A percentile compares a stretch with the other conserved stretches of the same genome.
Evolutionary conservation across 2,329 filamentous ascomycete species (phyloP).

Genomic region (Phialophora expanda): DNA sequence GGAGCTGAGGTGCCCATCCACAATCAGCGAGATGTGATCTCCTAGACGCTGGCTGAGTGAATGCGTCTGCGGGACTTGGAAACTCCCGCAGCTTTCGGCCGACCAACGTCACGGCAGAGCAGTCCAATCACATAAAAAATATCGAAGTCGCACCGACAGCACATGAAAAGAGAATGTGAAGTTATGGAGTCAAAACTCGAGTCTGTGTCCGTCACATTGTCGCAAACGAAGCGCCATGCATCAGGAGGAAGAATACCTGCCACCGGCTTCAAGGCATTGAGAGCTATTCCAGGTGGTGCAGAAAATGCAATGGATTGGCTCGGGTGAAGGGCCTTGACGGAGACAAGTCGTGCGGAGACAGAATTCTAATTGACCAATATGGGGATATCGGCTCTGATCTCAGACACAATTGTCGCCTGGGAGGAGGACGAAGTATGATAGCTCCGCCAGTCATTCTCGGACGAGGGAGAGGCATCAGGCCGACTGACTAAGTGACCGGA

Average conservation of each 20-base stretch:
- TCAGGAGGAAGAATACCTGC: not conserved
- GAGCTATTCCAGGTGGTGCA: not conserved
- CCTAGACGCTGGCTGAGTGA: not conserved
- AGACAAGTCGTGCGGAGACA: no score
- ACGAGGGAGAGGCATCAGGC: not conserved
- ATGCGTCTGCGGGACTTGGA: not conserved
- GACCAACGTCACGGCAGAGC: no score
- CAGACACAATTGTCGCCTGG: not conserved
- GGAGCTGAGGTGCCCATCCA: not conserved
- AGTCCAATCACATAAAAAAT: not conserved
- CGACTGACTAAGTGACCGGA: not conserved
- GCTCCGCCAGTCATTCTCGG: not conserved
- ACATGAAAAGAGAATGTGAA: not conserved
- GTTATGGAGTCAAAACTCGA: no score
- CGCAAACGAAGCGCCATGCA: not conserved
- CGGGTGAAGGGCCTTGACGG: not conserved
- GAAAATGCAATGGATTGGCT: not conserved
- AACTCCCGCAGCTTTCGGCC: not conserved
- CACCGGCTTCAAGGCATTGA: not conserved
- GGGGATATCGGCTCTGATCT: not conserved
- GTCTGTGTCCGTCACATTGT: not conserved
- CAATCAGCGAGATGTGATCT: not conserved
- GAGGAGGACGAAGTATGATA: not conserved
- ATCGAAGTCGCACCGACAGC: not conserved
- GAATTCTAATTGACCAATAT: not conserved